phyloP scores from a whole-genome alignment of 306 rosid genomes.

The Quercus bicolor region DNA sequence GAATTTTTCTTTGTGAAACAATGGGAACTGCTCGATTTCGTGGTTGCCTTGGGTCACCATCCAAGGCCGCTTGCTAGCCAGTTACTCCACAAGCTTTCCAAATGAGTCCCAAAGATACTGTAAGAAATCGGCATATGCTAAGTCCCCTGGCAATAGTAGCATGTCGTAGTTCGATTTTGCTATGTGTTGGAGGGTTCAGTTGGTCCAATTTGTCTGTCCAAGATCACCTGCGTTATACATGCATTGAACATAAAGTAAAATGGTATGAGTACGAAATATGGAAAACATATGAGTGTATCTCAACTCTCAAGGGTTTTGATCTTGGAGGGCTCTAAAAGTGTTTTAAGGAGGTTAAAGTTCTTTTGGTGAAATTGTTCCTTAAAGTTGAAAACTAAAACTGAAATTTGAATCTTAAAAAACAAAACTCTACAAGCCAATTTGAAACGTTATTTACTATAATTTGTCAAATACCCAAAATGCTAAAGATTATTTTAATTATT shows the following conservation, averaged over 20 bases:
- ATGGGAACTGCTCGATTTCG: slow-evolving; percentile 54
- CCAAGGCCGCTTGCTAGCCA: slow-evolving; percentile 87
- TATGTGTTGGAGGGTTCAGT: slow-evolving; percentile 54
- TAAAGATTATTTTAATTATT: too few species aligned
- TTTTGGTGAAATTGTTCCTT: too few species aligned
- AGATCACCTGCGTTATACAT: slow-evolving; percentile 55
- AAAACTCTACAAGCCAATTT: too few species aligned
- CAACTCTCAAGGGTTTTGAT: too few species aligned
- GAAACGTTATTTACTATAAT: too few species aligned
- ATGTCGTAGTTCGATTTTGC: slow-evolving; percentile 52
- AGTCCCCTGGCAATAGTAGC: slow-evolving; percentile 72
- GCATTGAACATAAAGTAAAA: not conserved
- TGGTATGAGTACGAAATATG: too few species aligned
- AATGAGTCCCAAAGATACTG: slow-evolving; percentile 71
- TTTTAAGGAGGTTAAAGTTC: too few species aligned
- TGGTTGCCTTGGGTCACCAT: slow-evolving; percentile 92
- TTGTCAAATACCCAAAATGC: too few species aligned
- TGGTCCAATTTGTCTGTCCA: slow-evolving; percentile 86
- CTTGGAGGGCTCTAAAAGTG: too few species aligned
- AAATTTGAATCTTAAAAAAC: too few species aligned
- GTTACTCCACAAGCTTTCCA: slow-evolving; percentile 69
- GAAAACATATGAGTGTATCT: too few species aligned
- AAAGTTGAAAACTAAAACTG: too few species aligned
- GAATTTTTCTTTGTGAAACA: slow-evolving; percentile 34
- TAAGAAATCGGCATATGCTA: slow-evolving; percentile 48